Conservation (phyloP, 805 yeast species). For the Candida pini region DNA sequence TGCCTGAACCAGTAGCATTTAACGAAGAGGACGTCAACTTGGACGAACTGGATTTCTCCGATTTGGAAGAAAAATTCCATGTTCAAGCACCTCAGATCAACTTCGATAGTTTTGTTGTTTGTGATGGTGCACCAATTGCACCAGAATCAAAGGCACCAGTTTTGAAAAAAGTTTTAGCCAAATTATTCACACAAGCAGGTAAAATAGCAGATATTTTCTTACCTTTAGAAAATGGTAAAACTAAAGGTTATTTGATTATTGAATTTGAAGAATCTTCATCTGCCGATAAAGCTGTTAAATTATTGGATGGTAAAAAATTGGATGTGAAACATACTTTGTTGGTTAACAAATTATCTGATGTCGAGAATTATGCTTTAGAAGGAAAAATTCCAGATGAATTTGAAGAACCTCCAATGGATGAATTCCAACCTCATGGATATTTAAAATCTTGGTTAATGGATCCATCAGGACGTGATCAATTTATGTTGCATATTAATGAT, state of each 20-base stretch:
- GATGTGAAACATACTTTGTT: conserved; percentile 89
- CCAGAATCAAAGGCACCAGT: conserved; percentile 84
- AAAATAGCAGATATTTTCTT: conserved; percentile 73
- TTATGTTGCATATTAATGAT: conserved; percentile 72
- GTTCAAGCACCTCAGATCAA: conserved; percentile 52
- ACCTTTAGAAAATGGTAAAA: conserved; percentile 74
- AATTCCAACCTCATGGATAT: conserved; percentile 71
- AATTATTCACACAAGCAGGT: conserved; percentile 75
- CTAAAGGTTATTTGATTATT: conserved; percentile 83
- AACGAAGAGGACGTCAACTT: conserved; percentile 39
- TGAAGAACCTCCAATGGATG: conserved; percentile 66
- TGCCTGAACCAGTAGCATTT: conserved; percentile 22
- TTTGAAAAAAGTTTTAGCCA: conserved; percentile 77
- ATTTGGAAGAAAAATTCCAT: conserved; percentile 71
- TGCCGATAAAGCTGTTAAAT: conserved; percentile 75
- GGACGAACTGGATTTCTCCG: conserved; percentile 71
- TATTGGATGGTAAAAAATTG: conserved; percentile 81
- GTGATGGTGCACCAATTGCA: conserved; percentile 94
- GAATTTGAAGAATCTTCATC: conserved; percentile 64
- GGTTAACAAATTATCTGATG: conserved; percentile 76
- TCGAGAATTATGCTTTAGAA: conserved; percentile 69
- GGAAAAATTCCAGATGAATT: conserved; percentile 59
- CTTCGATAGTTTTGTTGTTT: conserved; percentile 73
- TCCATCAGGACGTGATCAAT: conserved; percentile 84
- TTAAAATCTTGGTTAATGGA: conserved; percentile 90